Conservation (phyloP, 305 asterid genomes). For the Fraxinus velutina region DNA sequence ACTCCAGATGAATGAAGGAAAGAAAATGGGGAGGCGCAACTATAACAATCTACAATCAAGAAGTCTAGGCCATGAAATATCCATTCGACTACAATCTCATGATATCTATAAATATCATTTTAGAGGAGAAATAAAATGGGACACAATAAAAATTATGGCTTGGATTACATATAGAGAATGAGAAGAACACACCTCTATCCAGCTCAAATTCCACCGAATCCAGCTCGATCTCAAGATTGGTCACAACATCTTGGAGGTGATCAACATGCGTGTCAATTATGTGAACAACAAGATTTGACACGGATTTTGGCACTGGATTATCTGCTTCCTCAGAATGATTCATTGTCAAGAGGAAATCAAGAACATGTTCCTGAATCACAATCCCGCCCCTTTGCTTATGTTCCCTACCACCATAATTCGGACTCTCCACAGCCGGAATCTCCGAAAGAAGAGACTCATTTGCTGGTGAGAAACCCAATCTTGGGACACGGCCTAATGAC, state of each 20-base stretch:
- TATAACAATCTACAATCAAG: neutral
- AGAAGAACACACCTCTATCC: constrained; percentile 63
- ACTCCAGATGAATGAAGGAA: neutral
- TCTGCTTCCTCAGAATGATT: constrained; percentile 96
- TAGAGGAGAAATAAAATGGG: neutral
- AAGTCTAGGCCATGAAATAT: neutral
- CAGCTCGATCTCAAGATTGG: constrained; percentile 91
- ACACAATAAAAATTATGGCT: neutral
- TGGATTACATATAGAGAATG: constrained; percentile 4
- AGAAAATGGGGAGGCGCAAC: neutral
- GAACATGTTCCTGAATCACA: constrained; percentile 72
- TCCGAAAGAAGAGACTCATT: constrained; percentile 72
- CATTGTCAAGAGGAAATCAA: constrained; percentile 78
- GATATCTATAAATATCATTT: neutral
- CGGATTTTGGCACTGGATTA: constrained; percentile 87
- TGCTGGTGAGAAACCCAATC: constrained; percentile 73
- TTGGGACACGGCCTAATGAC: constrained; percentile 91
- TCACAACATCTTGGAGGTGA: constrained; percentile 88
- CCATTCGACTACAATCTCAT: neutral
- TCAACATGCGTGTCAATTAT: constrained; percentile 89
- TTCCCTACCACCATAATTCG: constrained; percentile 33
- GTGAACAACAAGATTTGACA: constrained; percentile 83
- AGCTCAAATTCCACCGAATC: constrained; percentile 78
- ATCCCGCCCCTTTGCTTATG: constrained; percentile 52
- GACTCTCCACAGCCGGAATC: constrained; percentile 71